phyloP scores from a whole-genome alignment of 2,329 filamentous ascomycete species.

The Cladosporium sp. region DNA sequence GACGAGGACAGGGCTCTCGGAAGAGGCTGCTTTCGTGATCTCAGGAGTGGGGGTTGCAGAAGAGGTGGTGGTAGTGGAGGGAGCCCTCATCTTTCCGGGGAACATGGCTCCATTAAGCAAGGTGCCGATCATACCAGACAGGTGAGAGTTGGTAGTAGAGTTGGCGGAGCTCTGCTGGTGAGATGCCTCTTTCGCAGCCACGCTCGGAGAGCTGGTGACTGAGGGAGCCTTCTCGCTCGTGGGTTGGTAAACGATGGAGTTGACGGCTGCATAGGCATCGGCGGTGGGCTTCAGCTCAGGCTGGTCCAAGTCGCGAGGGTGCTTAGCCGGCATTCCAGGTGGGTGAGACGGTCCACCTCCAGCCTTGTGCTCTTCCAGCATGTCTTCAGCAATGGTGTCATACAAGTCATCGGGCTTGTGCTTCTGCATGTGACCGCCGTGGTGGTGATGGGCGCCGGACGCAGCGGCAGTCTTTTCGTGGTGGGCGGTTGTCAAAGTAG shows the following conservation, averaged over 20 bases:
- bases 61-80: background rate
- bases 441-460: too few relatives aligned
- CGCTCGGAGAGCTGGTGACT: too few relatives aligned
- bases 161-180: background rate
- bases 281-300: background rate
- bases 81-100: constrained; percentile 1
- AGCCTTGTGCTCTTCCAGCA: background rate
- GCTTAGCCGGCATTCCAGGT: background rate
- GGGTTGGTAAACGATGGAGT: too few relatives aligned
- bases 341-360: background rate
- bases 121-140: constrained; percentile 1
- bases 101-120: constrained; percentile 3
- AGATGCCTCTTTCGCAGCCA: too few relatives aligned
- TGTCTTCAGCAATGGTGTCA: background rate
- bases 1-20: background rate
- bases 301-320: too few relatives aligned
- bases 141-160: background rate
- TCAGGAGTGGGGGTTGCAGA: background rate
- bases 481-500: background rate
- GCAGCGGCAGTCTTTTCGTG: too few relatives aligned
- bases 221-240: too few relatives aligned
- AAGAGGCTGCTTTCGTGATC: background rate
- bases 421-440: background rate
- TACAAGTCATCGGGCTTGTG: background rate
- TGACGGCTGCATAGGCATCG: background rate